A percentile compares a stretch with the other conserved stretches of the same genome.
phyloP scores from a whole-genome alignment of 345 rosid genomes.

The Linum tenue region DNA sequence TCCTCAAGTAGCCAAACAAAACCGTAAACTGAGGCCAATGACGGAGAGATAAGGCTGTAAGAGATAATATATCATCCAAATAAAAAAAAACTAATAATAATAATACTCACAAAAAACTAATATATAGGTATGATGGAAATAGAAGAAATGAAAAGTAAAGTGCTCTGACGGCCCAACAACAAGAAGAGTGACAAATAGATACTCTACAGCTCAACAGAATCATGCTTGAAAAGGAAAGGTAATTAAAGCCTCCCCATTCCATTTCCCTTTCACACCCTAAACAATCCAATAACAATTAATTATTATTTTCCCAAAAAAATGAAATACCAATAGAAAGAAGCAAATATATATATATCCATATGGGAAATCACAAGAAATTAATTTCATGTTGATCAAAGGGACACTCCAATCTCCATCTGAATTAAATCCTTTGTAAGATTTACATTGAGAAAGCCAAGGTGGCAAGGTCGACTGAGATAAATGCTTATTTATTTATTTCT shows the following conservation, averaged over 20 bases:
- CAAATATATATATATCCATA: conserved; percentile 6
- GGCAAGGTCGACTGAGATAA: neutral
- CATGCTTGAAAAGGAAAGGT: conserved; percentile 15
- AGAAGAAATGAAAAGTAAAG: too few species aligned
- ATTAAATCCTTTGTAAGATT: too few species aligned
- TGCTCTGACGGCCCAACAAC: neutral
- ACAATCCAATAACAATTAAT: neutral
- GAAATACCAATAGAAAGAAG: conserved; percentile 12
- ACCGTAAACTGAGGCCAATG: too few species aligned
- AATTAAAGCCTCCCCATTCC: neutral
- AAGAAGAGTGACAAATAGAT: conserved; percentile 8
- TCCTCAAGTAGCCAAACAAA: too few species aligned
- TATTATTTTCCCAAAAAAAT: conserved; percentile 4
- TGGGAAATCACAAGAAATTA: neutral
- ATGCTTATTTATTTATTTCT: too few species aligned
- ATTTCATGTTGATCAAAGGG: conserved; percentile 1
- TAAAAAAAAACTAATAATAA: too few species aligned
- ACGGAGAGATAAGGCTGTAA: too few species aligned
- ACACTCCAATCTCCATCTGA: too few species aligned
- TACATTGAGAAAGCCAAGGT: neutral
- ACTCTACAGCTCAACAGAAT: conserved; percentile 16
- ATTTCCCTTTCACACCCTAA: neutral
- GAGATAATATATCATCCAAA: too few species aligned
- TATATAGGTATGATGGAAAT: neutral
- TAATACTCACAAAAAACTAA: too few species aligned